Conservation (phyloP, 805 yeast species). For the Zygoascus tannicola region DNA sequence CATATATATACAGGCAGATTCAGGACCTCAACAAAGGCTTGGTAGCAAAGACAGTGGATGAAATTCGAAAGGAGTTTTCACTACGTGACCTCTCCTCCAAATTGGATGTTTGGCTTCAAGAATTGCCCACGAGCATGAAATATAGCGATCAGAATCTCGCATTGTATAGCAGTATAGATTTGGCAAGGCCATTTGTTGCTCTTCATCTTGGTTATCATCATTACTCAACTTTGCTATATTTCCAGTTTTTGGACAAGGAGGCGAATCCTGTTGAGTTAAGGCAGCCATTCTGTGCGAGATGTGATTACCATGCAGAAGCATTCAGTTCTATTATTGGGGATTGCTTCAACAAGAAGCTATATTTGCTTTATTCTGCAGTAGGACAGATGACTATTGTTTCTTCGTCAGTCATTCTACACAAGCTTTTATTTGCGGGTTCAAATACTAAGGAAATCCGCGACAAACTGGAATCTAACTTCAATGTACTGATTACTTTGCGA, state of each 20-base stretch:
- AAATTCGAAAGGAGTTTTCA: background rate
- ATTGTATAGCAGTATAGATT: background rate
- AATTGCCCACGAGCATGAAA: conserved; percentile 4
- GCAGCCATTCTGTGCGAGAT: background rate
- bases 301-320: conserved; percentile 3
- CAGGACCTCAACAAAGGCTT: conserved; percentile 5
- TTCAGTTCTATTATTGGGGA: conserved; percentile 2
- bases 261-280: conserved; percentile 1
- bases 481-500: conserved; percentile 6
- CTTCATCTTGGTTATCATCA: conserved; percentile 8
- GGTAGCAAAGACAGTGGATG: conserved; percentile 1
- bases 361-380: conserved; percentile 7
- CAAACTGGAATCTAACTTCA: conserved; percentile 6
- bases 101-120: conserved; percentile 1
- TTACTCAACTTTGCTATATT: conserved; percentile 7
- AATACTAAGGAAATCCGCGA: background rate
- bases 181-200: conserved; percentile 7
- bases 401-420: conserved; percentile 7
- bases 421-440: conserved; percentile 5
- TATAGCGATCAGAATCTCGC: conserved; percentile 5
- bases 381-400: conserved; percentile 9
- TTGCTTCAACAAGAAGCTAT: background rate
- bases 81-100: background rate
- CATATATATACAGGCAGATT: conserved; percentile 6
- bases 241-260: conserved; percentile 6